These are phyloP conservation scores for Solanum rostratum DNA, from an alignment of 257 asterid genomes.

Conservation along the genomic window DNA sequence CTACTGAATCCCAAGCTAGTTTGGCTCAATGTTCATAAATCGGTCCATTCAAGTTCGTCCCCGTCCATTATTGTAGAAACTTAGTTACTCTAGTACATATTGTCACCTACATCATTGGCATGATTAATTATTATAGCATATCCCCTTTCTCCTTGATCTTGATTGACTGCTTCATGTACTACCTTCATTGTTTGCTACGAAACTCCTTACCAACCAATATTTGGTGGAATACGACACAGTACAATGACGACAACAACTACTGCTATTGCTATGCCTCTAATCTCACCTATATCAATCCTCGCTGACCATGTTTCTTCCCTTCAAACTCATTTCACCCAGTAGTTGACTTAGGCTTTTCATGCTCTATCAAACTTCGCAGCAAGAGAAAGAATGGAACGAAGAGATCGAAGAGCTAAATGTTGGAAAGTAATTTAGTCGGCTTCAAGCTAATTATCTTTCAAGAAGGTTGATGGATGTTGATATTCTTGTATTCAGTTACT, in stretches of 20 bases:
- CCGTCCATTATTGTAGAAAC: not conserved
- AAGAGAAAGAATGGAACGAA: constrained; percentile 16
- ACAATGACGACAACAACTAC: not conserved
- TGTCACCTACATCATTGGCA: not conserved
- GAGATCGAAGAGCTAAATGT: constrained; percentile 8
- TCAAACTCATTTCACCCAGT: not conserved
- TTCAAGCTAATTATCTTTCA: too few relatives aligned
- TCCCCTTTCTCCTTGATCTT: not conserved
- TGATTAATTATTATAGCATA: not conserved
- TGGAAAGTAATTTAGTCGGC: not conserved
- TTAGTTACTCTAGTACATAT: not conserved
- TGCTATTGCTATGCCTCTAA: not conserved
- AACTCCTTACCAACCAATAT: not conserved
- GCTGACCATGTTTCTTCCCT: not conserved
- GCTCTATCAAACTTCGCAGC: constrained; percentile 14
- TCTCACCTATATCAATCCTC: not conserved
- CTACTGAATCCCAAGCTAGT: not conserved
- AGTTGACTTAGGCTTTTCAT: not conserved
- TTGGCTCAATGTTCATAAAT: not conserved
- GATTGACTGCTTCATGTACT: not conserved
- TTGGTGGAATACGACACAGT: not conserved
- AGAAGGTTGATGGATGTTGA: not conserved
- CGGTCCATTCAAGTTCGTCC: not conserved
- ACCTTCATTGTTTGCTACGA: not conserved
- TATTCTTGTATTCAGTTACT: not conserved